These are phyloP conservation scores for Aspergillus texensis DNA, from an alignment of 2,329 filamentous ascomycete species.

Conservation along the genomic window DNA sequence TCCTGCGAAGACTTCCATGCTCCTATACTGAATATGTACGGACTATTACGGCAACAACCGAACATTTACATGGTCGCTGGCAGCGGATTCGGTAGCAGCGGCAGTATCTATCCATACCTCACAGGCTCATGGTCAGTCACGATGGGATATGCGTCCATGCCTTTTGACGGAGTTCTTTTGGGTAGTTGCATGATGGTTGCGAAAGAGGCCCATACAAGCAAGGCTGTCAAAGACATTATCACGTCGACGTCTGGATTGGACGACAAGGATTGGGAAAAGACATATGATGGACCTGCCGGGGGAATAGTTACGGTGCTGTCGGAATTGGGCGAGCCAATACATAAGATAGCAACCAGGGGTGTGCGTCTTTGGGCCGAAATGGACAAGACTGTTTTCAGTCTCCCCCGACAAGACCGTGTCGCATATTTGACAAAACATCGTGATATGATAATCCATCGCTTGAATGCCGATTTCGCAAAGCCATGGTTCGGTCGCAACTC, in stretches of 20 bases:
- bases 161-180: constrained; percentile 88
- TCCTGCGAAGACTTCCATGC: constrained; percentile 95
- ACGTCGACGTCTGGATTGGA: constrained; percentile 76
- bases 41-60: constrained; percentile 67
- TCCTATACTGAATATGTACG: constrained; percentile 86
- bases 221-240: constrained; percentile 81
- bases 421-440: constrained; percentile 80
- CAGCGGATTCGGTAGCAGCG: constrained; percentile 85
- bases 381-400: constrained; percentile 29
- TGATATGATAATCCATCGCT: constrained; percentile 84
- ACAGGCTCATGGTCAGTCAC: constrained; percentile 86
- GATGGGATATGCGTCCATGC: constrained; percentile 89
- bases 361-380: constrained; percentile 43
- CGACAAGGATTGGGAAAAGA: constrained; percentile 82
- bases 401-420: constrained; percentile 50
- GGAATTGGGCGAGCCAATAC: constrained; percentile 46
- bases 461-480: constrained; percentile 93
- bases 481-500: constrained; percentile 89
- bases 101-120: constrained; percentile 90
- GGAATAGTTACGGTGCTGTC: constrained; percentile 86
- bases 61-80: constrained; percentile 90
- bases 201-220: constrained; percentile 86
- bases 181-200: constrained; percentile 94
- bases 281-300: constrained; percentile 82
- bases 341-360: constrained; percentile 43